phyloP scores from a whole-genome alignment of 192 early-diverging fungal genomes.

The Jimgerdemannia lactiflua region DNA sequence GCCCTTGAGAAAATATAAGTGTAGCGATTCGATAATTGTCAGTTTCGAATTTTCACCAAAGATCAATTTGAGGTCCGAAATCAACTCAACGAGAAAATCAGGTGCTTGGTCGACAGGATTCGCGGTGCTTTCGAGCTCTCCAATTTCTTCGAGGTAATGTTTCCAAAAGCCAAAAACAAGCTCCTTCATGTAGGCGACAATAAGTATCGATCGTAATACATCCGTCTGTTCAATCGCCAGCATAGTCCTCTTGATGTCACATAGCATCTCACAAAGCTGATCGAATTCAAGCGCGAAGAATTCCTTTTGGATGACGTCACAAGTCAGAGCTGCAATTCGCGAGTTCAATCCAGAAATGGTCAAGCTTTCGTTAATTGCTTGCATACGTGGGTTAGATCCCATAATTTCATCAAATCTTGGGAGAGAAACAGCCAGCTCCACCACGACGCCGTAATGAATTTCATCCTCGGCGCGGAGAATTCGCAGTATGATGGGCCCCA shows the following conservation, averaged over 20 bases:
- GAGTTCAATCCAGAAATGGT: constrained; percentile 1
- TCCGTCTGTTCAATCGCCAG: neutral
- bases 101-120: neutral
- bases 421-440: neutral
- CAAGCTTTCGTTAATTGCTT: constrained; percentile 9
- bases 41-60: constrained; percentile 3
- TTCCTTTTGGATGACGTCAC: constrained; percentile 12
- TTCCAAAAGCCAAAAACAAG: constrained; percentile 10
- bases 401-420: neutral
- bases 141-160: neutral
- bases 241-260: neutral
- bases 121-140: neutral
- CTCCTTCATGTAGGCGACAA: constrained; percentile 17
- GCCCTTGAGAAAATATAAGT: constrained; percentile 14
- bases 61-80: neutral
- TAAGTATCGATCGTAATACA: constrained; percentile 5
- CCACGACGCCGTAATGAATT: neutral
- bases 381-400: neutral
- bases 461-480: neutral
- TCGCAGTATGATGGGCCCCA: neutral
- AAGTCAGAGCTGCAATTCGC: constrained; percentile 4
- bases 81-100: neutral
- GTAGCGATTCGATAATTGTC: constrained; percentile 11
- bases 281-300: constrained; percentile 7
- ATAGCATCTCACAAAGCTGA: neutral